phyloP scores from a whole-genome alignment of 1,284 basidiomycete species.

The Entoloma clypeatum region DNA sequence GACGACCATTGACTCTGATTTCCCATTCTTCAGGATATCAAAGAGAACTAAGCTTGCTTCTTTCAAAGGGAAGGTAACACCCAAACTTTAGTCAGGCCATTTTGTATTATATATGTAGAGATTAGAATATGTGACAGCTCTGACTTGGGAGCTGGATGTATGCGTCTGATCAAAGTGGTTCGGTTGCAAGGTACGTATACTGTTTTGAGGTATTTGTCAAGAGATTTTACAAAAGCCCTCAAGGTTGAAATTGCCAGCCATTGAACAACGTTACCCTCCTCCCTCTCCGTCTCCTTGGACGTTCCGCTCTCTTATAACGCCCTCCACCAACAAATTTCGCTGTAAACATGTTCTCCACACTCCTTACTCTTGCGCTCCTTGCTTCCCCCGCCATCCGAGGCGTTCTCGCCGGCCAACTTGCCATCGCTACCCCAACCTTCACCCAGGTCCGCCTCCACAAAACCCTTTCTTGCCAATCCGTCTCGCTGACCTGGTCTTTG shows the following conservation, averaged over 20 bases:
- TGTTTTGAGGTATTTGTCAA: conserved; percentile 16
- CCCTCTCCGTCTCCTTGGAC: conserved; percentile 24
- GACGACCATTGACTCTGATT: conserved; percentile 25
- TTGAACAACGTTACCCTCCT: no score
- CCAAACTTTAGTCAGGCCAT: conserved; percentile 41
- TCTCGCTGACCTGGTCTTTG: conserved; percentile 4
- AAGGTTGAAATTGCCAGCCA: no score
- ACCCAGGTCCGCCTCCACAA: conserved; percentile 44
- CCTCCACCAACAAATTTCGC: conserved; percentile 26
- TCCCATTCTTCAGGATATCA: conserved; percentile 52
- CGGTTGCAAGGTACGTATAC: neutral
- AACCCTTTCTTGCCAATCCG: conserved; percentile 3
- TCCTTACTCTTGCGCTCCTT: conserved; percentile 71
- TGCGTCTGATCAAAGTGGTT: neutral
- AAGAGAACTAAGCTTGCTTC: conserved; percentile 72
- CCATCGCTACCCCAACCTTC: conserved; percentile 47
- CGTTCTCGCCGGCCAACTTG: conserved; percentile 52
- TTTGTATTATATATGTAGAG: conserved; percentile 8
- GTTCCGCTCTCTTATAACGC: conserved; percentile 28
- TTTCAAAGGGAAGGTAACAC: conserved; percentile 56
- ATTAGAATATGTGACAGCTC: conserved; percentile 12
- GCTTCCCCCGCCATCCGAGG: conserved; percentile 47
- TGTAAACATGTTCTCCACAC: conserved; percentile 66
- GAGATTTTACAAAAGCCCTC: no score
- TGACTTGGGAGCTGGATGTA: conserved; percentile 8